phyloP scores from a whole-genome alignment of 164 flowering plant genomes.

The Cinnamomum chago region DNA sequence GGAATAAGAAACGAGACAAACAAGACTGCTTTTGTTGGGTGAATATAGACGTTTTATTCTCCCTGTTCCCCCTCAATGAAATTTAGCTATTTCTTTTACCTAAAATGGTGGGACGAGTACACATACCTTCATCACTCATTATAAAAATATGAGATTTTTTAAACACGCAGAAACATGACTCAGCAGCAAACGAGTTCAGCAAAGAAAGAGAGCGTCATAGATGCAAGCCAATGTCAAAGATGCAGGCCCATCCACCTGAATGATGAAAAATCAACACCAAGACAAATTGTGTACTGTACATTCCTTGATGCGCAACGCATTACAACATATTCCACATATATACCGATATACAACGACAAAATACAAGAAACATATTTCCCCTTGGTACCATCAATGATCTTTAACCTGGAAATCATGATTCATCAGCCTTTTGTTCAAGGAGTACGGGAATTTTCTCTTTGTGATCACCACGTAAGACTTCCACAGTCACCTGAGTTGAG shows the following conservation, averaged over 20 bases:
- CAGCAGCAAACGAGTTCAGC: not conserved
- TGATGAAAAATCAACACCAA: not conserved
- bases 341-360: not conserved
- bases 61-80: not conserved
- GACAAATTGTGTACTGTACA: not conserved
- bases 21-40: not conserved
- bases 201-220: not conserved
- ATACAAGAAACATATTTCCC: not conserved
- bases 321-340: not conserved
- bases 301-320: not conserved
- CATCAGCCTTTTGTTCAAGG: conserved; percentile 92
- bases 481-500: conserved; percentile 61
- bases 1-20: too few species aligned
- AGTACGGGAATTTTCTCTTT: conserved; percentile 77
- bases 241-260: not conserved
- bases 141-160: not conserved
- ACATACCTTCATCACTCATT: not conserved
- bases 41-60: not conserved
- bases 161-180: not conserved
- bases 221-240: not conserved
- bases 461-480: conserved; percentile 92
- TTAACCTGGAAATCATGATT: conserved; percentile 29
- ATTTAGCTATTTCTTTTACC: not conserved
- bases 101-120: not conserved
- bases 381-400: conserved; percentile 6